A percentile compares a stretch with the other conserved stretches of the same genome.
Conservation (phyloP, 2,329 filamentous ascomycete genomes). For the Cytospora piceae region DNA sequence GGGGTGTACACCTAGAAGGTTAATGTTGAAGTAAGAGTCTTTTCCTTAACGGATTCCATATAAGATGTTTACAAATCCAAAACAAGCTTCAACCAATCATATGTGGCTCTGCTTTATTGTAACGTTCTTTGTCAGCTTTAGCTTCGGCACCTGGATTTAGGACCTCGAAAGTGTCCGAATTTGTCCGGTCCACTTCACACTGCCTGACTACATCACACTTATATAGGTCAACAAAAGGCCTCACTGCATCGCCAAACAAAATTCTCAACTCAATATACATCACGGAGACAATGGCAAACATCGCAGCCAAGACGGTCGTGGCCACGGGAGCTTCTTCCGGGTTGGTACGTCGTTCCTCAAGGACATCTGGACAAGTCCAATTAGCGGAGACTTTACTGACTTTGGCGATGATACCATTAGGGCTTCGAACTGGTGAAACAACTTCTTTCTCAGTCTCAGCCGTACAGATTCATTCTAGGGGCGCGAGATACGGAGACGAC, state of each 20-base stretch:
- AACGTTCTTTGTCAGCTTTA: conserved; percentile 4
- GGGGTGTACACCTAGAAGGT: no score
- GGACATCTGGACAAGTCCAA: no score
- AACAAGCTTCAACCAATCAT: no score
- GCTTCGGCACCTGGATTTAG: background rate
- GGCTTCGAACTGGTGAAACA: conserved; percentile 59
- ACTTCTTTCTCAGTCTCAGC: conserved; percentile 48
- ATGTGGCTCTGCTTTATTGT: background rate
- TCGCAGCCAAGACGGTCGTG: conserved; percentile 52
- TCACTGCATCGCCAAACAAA: background rate
- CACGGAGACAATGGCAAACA: conserved; percentile 15
- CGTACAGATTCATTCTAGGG: conserved; percentile 54
- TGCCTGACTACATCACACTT: background rate
- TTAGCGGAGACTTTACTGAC: background rate
- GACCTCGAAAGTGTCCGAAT: background rate
- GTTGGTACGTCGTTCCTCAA: conserved; percentile 43
- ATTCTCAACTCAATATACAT: no score
- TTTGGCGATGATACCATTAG: conserved; percentile 36
- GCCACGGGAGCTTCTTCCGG: conserved; percentile 56
- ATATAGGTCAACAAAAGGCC: background rate
- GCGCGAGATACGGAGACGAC: conserved; percentile 49
- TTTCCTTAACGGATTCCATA: background rate
- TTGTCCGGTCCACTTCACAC: background rate
- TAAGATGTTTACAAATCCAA: background rate
- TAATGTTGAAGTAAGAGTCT: background rate